These are phyloP conservation scores for Jacaranda copaia DNA, from an alignment of 257 asterid species.

Conservation along the genomic window DNA sequence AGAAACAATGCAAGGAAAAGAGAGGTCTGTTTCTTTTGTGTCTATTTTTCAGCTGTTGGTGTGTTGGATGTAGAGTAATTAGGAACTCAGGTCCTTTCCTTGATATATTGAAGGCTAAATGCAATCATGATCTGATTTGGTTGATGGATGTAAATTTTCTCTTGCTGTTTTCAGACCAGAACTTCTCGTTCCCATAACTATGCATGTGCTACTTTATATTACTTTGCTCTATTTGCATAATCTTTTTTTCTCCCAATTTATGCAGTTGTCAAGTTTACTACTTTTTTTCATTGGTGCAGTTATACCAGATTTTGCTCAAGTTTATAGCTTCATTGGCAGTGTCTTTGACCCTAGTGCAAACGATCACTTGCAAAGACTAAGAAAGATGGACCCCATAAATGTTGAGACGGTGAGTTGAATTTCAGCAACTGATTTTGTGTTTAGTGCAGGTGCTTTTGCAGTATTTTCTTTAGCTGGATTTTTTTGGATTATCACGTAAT, in stretches of 20 bases:
- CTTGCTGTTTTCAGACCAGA: not conserved
- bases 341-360: conserved; percentile 57
- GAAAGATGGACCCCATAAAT: conserved; percentile 74
- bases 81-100: conserved; percentile 11
- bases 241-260: not conserved
- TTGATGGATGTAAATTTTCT: conserved; percentile 8
- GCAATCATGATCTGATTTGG: not conserved
- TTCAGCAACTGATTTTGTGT: not conserved
- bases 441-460: not conserved
- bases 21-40: conserved; percentile 55
- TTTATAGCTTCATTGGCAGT: conserved; percentile 84
- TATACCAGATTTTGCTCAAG: conserved; percentile 83
- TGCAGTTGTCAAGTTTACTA: conserved; percentile 4
- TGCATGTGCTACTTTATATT: conserved; percentile 10
- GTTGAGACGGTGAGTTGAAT: conserved; percentile 76
- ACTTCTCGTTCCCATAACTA: not conserved
- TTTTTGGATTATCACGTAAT: not conserved
- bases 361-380: conserved; percentile 65
- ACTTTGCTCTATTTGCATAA: conserved; percentile 23
- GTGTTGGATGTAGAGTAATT: conserved; percentile 20
- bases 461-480: not conserved
- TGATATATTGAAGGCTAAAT: not conserved
- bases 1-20: conserved; percentile 35
- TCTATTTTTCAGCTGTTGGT: not conserved
- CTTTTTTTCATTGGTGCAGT: conserved; percentile 47